phyloP scores from a whole-genome alignment of 192 early-diverging fungal species.

The Coemansia pectinata region DNA sequence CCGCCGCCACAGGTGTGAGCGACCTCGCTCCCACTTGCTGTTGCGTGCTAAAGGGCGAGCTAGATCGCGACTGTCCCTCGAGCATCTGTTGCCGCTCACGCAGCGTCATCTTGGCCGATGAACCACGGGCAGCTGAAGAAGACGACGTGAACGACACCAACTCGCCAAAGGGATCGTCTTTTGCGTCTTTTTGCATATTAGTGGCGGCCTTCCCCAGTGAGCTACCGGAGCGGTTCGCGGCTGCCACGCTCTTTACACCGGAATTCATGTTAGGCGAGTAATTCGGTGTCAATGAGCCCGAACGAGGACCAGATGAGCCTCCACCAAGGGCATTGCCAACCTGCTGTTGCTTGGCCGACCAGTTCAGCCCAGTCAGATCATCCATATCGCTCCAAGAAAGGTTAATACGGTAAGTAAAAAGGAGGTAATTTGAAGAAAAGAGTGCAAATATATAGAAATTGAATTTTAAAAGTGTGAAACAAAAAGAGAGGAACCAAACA shows the following conservation, averaged over 20 bases:
- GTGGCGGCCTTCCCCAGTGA: neutral
- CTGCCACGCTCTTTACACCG: neutral
- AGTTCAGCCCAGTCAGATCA: constrained; percentile 32
- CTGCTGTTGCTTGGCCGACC: constrained; percentile 16
- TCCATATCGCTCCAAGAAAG: constrained; percentile 26
- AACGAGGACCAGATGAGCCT: constrained; percentile 5
- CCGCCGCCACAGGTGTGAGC: constrained; percentile 8
- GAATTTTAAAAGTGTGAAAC: neutral
- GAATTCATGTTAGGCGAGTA: constrained; percentile 37
- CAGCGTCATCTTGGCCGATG: constrained; percentile 40
- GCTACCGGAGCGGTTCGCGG: constrained; percentile 4
- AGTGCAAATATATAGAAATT: neutral
- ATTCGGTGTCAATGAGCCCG: constrained; percentile 23
- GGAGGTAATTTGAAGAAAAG: constrained; percentile 5
- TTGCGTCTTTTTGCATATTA: constrained; percentile 30
- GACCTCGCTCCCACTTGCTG: constrained; percentile 9
- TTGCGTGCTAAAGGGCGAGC: constrained; percentile 24
- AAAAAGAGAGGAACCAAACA: neutral
- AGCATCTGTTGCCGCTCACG: constrained; percentile 46
- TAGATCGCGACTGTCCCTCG: constrained; percentile 26
- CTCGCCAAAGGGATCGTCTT: constrained; percentile 54
- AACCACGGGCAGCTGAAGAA: constrained; percentile 6
- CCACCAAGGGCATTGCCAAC: neutral
- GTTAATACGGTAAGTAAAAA: constrained; percentile 5
- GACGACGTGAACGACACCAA: constrained; percentile 43